Evolutionary conservation across 306 rosid genomes (phyloP), one percentile per base, ranked within the genome.

Genomic region (Purshia tridentata): DNA sequence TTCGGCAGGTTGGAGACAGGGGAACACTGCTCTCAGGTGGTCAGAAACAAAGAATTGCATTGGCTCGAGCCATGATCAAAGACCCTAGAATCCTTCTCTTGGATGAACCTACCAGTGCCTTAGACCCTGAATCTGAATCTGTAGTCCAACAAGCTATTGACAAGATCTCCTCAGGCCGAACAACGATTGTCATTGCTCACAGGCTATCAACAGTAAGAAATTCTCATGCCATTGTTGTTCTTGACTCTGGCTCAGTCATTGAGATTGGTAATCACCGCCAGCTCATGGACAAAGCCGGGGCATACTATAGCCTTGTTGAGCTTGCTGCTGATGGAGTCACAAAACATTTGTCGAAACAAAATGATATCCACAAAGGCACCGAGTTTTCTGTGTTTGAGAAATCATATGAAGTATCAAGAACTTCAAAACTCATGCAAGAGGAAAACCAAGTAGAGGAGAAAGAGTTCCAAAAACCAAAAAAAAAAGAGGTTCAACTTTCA

Each of bases 61-160:
- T 93, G 84, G 93, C 98, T 54, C 79, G 96, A 80, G 98, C 96
- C 37, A 91, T 91, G 91, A 81, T 89, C 68, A 93, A 93, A 72
- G 86, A 86, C 76, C 98, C 97, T 5, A 89, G 75, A 76, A 80
- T 93, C 52, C 94, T 93, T 62, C 89, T 93, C 65, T 81, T 93
- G 47, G 98, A 93, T 55, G 97, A 93, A 71, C 92, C 98, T n/a
- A 93, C 98, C 15, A 93, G 97, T 49, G 96, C 98, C 10, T 84
- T 91, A 53, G 98, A 93, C 78, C 84, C 96, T 4, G 91, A 89
- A 80, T 93, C 96, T 3, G 97, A 93, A 83, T 53, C 80, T 42
- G 65, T 84, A 13, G 98, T 89, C 57, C 94, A 93, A 78, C 22
- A 84, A 53, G 97, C 98, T 72, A 91, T 91, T 20, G 91, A 91